Base-by-base conservation (phyloP, 495 filamentous ascomycete genomes). In the Neurospora sp. region DNA sequence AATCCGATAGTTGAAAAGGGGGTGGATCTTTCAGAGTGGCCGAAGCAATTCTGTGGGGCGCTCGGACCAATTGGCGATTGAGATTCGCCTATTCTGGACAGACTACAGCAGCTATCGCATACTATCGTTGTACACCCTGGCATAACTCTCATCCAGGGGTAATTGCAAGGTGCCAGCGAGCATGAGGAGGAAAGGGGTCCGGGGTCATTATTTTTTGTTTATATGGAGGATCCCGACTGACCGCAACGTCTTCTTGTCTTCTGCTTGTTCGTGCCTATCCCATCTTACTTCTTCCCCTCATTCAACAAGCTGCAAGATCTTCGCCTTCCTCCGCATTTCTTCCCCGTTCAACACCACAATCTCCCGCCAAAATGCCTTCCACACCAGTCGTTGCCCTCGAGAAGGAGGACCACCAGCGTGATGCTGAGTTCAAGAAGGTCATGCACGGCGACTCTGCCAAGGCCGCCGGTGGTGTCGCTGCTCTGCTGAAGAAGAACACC, bases 381-480 rank as follows among this genome's bases (percentile, higher is more conserved):
- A 72, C 70, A 11, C 79, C 88, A 72, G 86, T 88, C 72, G 75
- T 78, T 73, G 75, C 74, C 71, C 90, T 99, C 75, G 95, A 99
- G 87, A 83, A 86, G 76, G 92, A 99, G 84, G 90, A 99, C 82
- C 91, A 93, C 79, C 77, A 81, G 76, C 94, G 96, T 76, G 96
- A 99, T 93, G 93, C 94, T 37, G 92, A 88, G 71, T 99, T 99
- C 86, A 94, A 93, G 86, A 90, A 93, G 82, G 94, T 89, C 71
- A 86, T 98, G 85, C 96, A 99, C 83, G 95, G 95, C 81, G 92
- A 92, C 78, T 93, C 93, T 24, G 86, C 93, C 54, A 81, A 89
- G 77, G 87, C 90, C 21, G 81, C 85, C 37, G 92, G 90, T 77
- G 93, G 93, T 78, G 88, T 98, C 78, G 83, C 87, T 76, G 92